Conservation (phyloP, 257 asterid genomes). For the Solanum rostratum region DNA sequence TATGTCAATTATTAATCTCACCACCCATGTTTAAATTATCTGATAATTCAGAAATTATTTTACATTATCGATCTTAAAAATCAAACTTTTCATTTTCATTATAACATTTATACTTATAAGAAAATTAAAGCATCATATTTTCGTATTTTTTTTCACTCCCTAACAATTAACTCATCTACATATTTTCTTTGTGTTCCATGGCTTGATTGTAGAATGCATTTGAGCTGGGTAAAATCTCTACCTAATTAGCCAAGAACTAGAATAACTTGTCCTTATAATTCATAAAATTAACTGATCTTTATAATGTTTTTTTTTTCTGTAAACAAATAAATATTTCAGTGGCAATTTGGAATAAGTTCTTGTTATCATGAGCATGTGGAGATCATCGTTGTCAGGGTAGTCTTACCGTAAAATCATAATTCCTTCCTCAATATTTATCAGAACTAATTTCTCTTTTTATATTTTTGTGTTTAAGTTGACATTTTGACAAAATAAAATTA, state of each 20-base stretch:
- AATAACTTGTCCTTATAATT: not conserved
- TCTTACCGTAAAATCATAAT: conserved; percentile 48
- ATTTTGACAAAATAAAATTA: not conserved
- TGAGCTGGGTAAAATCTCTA: conserved; percentile 30
- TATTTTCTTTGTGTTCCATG: not conserved
- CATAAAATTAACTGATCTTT: not conserved
- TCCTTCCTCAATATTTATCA: not conserved
- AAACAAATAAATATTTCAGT: conserved; percentile 15
- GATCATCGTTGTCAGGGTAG: conserved; percentile 43
- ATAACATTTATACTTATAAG: not conserved
- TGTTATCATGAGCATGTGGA: conserved; percentile 47
- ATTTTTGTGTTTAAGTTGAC: not conserved
- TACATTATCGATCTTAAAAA: not conserved
- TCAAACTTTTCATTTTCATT: not conserved
- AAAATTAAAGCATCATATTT: not conserved
- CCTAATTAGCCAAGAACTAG: not conserved
- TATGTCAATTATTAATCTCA: not conserved
- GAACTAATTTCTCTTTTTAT: not conserved
- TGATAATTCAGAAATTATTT: not conserved
- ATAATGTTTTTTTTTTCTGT: not conserved
- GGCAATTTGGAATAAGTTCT: conserved; percentile 56
- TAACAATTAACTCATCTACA: not conserved
- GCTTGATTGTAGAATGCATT: conserved; percentile 47
- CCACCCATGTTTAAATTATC: not conserved
- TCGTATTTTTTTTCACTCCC: not conserved